Conservation (phyloP, 192 early-diverging fungal species). For the Tieghemiomyces parasiticus region DNA sequence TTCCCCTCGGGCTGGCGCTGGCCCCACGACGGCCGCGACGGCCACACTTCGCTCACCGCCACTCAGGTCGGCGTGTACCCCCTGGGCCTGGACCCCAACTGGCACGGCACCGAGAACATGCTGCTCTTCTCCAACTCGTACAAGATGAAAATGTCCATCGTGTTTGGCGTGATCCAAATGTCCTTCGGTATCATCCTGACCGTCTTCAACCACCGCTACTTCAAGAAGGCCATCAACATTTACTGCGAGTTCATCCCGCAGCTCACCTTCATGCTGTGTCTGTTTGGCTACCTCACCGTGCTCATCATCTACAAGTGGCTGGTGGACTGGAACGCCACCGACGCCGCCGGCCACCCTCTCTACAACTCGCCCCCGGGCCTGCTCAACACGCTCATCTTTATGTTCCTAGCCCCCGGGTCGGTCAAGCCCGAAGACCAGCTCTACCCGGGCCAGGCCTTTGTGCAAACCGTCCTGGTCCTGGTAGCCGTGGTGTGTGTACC, state of each 20-base stretch:
- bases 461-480: slow-evolving; percentile 71
- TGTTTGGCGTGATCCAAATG: slow-evolving; percentile 97
- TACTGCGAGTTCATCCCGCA: slow-evolving; percentile 85
- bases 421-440: slow-evolving; percentile 53
- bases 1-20: slow-evolving; percentile 70
- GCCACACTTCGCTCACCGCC: slow-evolving; percentile 40
- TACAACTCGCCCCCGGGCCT: slow-evolving; percentile 75
- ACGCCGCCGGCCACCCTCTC: slow-evolving; percentile 40
- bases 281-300: slow-evolving; percentile 93
- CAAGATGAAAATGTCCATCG: slow-evolving; percentile 99
- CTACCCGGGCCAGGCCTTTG: slow-evolving; percentile 68
- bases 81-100: slow-evolving; percentile 83
- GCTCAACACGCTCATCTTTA: slow-evolving; percentile 98
- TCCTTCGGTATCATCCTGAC: slow-evolving; percentile 81
- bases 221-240: slow-evolving; percentile 65
- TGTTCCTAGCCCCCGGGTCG: slow-evolving; percentile 88
- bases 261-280: slow-evolving; percentile 77
- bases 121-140: slow-evolving; percentile 96
- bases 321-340: slow-evolving; percentile 70
- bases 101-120: slow-evolving; percentile 88
- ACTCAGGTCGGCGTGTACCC: slow-evolving; percentile 54
- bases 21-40: slow-evolving; percentile 39
- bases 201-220: slow-evolving; percentile 83
- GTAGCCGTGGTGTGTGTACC: slow-evolving; percentile 83
- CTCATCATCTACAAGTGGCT: slow-evolving; percentile 95